Evolutionary conservation across 176 grass and related monocot genomes (phyloP).

Genomic region (Bonia amplexicaulis): DNA sequence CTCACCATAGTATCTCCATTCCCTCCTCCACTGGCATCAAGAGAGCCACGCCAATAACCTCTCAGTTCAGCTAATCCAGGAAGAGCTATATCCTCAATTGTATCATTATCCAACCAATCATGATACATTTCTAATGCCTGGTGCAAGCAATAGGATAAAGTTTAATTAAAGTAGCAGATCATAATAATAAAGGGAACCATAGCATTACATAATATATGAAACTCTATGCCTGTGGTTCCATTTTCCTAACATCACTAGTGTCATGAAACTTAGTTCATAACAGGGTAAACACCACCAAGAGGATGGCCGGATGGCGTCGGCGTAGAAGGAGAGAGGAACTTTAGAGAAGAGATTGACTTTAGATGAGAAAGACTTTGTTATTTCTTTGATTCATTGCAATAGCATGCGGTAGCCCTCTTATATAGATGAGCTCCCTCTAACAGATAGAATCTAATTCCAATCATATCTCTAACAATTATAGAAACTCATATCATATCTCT

Average conservation of each 20-base stretch:
- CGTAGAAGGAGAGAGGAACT: too few relatives aligned
- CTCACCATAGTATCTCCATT: slow-evolving; percentile 96
- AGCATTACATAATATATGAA: neutral
- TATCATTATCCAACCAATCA: slow-evolving; percentile 69
- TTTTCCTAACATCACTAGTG: slow-evolving; percentile 20
- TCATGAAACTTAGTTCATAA: too few relatives aligned
- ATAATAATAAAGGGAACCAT: neutral
- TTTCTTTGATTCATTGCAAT: too few relatives aligned
- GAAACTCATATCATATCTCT: too few relatives aligned
- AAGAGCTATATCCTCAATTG: slow-evolving; percentile 85
- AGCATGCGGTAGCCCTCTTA: too few relatives aligned
- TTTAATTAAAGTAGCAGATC: slow-evolving; percentile 19
- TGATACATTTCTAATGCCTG: slow-evolving; percentile 77
- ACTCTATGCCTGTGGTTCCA: slow-evolving; percentile 5
- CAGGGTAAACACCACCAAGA: too few relatives aligned
- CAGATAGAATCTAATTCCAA: too few relatives aligned
- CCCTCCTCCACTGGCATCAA: slow-evolving; percentile 95
- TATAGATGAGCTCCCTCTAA: too few relatives aligned
- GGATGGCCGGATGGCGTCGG: too few relatives aligned
- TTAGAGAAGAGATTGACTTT: too few relatives aligned
- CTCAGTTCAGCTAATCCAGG: slow-evolving; percentile 92
- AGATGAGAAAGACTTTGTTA: too few relatives aligned
- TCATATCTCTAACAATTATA: too few relatives aligned
- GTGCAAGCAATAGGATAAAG: slow-evolving; percentile 28
- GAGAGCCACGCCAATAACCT: slow-evolving; percentile 92